A percentile compares a stretch with the other conserved stretches of the same genome.
Evolutionary conservation across 1,139 yeast species (phyloP).

Genomic region (Sporopachydermia cereana): DNA sequence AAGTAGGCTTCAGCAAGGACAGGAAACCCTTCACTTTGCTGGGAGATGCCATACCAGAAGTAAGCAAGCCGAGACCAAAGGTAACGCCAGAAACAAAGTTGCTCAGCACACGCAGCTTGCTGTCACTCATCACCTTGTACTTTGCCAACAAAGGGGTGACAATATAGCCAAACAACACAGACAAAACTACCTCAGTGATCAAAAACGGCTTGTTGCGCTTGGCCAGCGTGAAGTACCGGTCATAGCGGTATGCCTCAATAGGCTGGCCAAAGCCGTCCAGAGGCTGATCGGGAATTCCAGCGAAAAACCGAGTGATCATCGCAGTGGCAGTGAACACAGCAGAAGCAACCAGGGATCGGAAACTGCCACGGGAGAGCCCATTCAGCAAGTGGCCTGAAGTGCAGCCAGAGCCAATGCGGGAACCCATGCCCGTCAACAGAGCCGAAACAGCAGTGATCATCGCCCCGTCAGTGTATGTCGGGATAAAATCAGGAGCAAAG

Average conservation of each 20-base stretch:
- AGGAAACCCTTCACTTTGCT: constrained; percentile 34
- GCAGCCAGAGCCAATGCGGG: constrained; percentile 35
- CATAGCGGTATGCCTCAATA: constrained; percentile 11
- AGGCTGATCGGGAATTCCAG: not conserved
- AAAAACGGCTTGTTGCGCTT: not conserved
- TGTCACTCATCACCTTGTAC: not conserved
- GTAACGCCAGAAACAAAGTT: constrained; percentile 27
- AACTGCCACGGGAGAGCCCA: constrained; percentile 32
- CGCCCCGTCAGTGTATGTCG: constrained; percentile 14
- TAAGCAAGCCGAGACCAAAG: constrained; percentile 33
- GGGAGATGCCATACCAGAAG: constrained; percentile 36
- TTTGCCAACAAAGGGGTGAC: constrained; percentile 18
- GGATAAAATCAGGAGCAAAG: constrained; percentile 22
- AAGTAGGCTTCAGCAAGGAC: constrained; percentile 22
- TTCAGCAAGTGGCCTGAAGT: constrained; percentile 41
- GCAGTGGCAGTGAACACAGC: constrained; percentile 25
- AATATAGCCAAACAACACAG: constrained; percentile 16
- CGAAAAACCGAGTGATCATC: constrained; percentile 15
- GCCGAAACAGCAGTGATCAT: constrained; percentile 21
- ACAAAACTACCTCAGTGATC: constrained; percentile 7
- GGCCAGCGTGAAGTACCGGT: constrained; percentile 10
- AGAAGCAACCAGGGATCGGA: constrained; percentile 34
- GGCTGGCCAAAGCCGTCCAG: not conserved
- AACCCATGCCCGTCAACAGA: constrained; percentile 32
- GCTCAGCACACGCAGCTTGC: not conserved